phyloP scores from a whole-genome alignment of 1,284 basidiomycete species.

The Entoloma clypeatum region DNA sequence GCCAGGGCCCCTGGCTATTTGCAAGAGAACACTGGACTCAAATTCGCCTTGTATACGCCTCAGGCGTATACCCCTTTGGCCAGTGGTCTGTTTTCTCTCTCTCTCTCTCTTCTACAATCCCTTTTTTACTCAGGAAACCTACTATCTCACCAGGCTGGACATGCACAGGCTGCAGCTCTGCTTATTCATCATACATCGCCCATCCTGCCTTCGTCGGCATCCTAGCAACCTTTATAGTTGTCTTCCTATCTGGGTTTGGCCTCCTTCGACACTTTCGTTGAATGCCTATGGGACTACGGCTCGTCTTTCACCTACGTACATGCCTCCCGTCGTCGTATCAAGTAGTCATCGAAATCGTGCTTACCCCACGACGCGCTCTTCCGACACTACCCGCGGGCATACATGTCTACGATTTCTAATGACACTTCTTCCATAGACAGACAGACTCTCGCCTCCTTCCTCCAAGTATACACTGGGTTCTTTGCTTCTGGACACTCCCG shows the following conservation, averaged over 20 bases:
- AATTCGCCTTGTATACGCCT: constrained; percentile 87
- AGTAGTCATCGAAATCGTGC: no score
- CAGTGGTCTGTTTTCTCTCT: constrained; percentile 47
- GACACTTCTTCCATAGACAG: no score
- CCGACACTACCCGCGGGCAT: no score
- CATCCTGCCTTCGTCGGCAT: constrained; percentile 68
- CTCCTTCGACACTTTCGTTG: constrained; percentile 42
- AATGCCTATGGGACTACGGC: no score
- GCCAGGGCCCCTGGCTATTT: constrained; percentile 62
- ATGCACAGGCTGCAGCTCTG: constrained; percentile 65
- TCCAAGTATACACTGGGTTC: no score
- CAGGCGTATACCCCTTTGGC: constrained; percentile 69
- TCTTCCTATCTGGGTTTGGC: constrained; percentile 70
- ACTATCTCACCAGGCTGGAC: constrained; percentile 58
- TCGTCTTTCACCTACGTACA: no score
- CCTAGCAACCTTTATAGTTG: constrained; percentile 63
- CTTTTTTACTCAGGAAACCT: constrained; percentile 8
- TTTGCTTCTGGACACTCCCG: no score
- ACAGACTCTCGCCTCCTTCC: no score
- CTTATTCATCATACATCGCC: constrained; percentile 42
- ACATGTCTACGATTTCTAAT: no score
- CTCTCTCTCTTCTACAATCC: constrained; percentile 7
- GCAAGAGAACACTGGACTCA: constrained; percentile 62
- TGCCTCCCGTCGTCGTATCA: no score
- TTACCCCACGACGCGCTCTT: no score